Percentiles rank a stretch among this genome's conserved stretches.
Evolutionary conservation across 371 early-diverging fungal species (phyloP).

Genomic region (Actinomucor elegans): DNA sequence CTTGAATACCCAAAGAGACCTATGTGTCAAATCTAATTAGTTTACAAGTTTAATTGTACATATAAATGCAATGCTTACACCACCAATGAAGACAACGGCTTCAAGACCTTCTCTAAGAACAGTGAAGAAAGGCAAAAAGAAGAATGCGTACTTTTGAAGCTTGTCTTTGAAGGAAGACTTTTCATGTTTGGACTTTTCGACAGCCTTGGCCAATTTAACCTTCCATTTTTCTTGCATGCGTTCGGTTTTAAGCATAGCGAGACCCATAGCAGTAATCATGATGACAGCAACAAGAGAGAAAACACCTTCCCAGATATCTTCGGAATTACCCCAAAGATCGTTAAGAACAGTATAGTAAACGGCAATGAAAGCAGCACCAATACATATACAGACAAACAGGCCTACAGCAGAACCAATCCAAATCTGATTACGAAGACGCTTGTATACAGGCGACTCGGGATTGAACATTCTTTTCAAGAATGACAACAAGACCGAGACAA

Average conservation of each 20-base stretch:
- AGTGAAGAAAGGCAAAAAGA: slow-evolving; percentile 76
- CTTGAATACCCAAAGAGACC: slow-evolving; percentile 62
- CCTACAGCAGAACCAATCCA: slow-evolving; percentile 65
- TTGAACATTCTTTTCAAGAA: slow-evolving; percentile 65
- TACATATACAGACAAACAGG: slow-evolving; percentile 55
- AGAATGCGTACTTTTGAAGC: slow-evolving; percentile 59
- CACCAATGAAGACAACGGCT: slow-evolving; percentile 79
- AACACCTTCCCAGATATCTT: slow-evolving; percentile 78
- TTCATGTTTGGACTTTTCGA: slow-evolving; percentile 31
- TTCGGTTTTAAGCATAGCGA: slow-evolving; percentile 72
- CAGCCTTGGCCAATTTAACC: slow-evolving; percentile 55
- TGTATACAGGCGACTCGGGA: slow-evolving; percentile 41
- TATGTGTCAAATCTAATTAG: background rate
- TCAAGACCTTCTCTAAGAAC: slow-evolving; percentile 83
- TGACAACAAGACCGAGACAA: slow-evolving; percentile 77
- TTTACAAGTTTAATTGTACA: background rate
- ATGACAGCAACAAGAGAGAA: slow-evolving; percentile 67
- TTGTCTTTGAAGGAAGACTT: slow-evolving; percentile 21
- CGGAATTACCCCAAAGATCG: slow-evolving; percentile 54
- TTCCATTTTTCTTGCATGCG: slow-evolving; percentile 76
- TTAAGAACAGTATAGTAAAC: slow-evolving; percentile 56
- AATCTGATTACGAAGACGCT: slow-evolving; percentile 60
- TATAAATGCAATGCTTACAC: slow-evolving; percentile 50
- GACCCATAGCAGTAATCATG: slow-evolving; percentile 69
- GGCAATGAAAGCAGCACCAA: slow-evolving; percentile 72